phyloP scores from a whole-genome alignment of 1,284 basidiomycete species.

The Coniophora puteana region DNA sequence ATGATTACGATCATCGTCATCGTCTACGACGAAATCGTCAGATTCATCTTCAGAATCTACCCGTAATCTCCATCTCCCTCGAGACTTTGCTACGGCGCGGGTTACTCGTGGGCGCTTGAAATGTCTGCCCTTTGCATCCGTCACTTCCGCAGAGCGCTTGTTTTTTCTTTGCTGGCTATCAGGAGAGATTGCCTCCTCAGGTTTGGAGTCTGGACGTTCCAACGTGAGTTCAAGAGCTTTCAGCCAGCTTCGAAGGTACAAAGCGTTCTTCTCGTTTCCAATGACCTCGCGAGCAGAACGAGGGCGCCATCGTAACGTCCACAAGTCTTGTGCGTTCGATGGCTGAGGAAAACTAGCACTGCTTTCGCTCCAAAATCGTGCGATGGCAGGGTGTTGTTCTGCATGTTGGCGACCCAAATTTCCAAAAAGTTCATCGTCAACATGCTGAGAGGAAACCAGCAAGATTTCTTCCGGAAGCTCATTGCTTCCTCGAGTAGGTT shows the following conservation, averaged over 20 bases:
- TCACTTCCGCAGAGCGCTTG: slow-evolving; percentile 22
- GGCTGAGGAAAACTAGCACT: background rate
- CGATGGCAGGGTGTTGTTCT: slow-evolving; percentile 50
- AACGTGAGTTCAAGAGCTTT: slow-evolving; percentile 62
- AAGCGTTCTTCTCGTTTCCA: slow-evolving; percentile 74
- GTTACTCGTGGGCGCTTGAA: slow-evolving; percentile 48
- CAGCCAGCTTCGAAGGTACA: slow-evolving; percentile 84
- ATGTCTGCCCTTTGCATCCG: slow-evolving; percentile 27
- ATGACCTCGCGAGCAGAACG: slow-evolving; percentile 71
- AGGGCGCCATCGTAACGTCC: slow-evolving; percentile 81
- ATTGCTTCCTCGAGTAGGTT: no score
- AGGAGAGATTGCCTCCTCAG: slow-evolving; percentile 6
- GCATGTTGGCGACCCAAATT: slow-evolving; percentile 12
- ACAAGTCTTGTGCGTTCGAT: slow-evolving; percentile 40
- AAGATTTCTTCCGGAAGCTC: no score
- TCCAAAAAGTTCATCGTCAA: slow-evolving; percentile 15
- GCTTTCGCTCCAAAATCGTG: slow-evolving; percentile 33
- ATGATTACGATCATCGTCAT: slow-evolving; percentile 35
- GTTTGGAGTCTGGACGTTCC: slow-evolving; percentile 20
- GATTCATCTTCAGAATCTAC: slow-evolving; percentile 50
- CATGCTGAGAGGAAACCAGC: no score
- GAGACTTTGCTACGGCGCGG: slow-evolving; percentile 43
- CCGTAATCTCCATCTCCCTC: slow-evolving; percentile 44
- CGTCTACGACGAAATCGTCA: slow-evolving; percentile 47
- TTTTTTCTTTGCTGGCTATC: slow-evolving; percentile 13